Evolutionary conservation across 2,329 filamentous ascomycete species (phyloP).

Genomic region (Botrytis fragariae): DNA sequence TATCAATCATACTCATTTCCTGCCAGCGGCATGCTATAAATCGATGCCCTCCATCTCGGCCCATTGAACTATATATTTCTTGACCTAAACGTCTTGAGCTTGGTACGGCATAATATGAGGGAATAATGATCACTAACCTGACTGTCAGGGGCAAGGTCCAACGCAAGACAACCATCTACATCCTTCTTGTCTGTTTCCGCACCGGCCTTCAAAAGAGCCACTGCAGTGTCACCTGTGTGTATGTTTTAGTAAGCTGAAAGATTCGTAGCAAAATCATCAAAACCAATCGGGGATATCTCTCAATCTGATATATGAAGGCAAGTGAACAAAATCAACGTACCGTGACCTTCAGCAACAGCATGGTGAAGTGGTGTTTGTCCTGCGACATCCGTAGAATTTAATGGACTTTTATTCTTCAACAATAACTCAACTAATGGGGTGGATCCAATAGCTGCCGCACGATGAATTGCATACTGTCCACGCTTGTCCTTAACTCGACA

Average conservation of each 20-base stretch:
- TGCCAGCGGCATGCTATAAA: background rate
- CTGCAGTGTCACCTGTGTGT: constrained; percentile 69
- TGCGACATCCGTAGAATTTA: constrained; percentile 78
- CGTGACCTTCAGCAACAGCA: constrained; percentile 71
- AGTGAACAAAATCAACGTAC: constrained; percentile 41
- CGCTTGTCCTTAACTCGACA: constrained; percentile 79
- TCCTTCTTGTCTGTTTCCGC: constrained; percentile 80
- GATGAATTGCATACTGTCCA: constrained; percentile 86
- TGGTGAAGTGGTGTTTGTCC: constrained; percentile 92
- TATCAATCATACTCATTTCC: background rate
- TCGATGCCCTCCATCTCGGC: constrained; percentile 21
- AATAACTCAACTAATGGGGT: constrained; percentile 82
- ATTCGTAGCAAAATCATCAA: background rate
- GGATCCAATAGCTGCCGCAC: constrained; percentile 85
- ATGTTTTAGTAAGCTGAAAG: background rate
- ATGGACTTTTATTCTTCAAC: constrained; percentile 71
- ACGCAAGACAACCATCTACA: constrained; percentile 63
- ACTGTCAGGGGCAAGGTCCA: constrained; percentile 81
- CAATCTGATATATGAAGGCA: background rate
- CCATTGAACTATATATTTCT: constrained; percentile 25
- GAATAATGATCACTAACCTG: constrained; percentile 57
- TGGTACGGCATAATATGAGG: background rate
- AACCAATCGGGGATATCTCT: too few relatives aligned
- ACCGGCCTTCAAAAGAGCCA: constrained; percentile 78
- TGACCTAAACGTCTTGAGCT: constrained; percentile 23